These are phyloP conservation scores for Colletotrichum noveboracense DNA, from an alignment of 2,329 filamentous ascomycete species.

Conservation along the genomic window DNA sequence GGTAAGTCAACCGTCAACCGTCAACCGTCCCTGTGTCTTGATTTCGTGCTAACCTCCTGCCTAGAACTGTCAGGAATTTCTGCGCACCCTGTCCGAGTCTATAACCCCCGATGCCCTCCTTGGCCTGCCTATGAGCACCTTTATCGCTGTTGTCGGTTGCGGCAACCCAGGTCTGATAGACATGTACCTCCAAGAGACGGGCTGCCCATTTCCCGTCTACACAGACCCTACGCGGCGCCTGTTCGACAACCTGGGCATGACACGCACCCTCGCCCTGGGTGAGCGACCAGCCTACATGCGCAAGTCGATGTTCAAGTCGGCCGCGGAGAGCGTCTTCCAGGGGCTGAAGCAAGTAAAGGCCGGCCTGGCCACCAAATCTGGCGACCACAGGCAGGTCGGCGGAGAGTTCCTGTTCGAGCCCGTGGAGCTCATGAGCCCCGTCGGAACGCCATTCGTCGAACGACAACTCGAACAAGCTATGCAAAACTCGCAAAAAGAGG, in stretches of 20 bases:
- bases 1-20: conserved; percentile 50
- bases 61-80: conserved; percentile 79
- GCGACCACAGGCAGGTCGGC: conserved; percentile 72
- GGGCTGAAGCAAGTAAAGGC: conserved; percentile 61
- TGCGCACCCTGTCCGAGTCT: conserved; percentile 64
- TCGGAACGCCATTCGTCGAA: conserved; percentile 47
- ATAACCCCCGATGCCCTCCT: conserved; percentile 59
- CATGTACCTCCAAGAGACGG: conserved; percentile 66
- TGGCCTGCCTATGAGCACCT: conserved; percentile 59
- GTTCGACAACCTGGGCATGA: conserved; percentile 73
- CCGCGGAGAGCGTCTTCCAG: conserved; percentile 61
- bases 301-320: conserved; percentile 55
- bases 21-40: background rate
- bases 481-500: background rate
- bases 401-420: conserved; percentile 82
- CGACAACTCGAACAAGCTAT: conserved; percentile 27
- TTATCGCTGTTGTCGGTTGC: conserved; percentile 75
- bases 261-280: conserved; percentile 66
- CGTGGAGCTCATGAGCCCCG: conserved; percentile 45
- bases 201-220: conserved; percentile 77
- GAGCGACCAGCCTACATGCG: conserved; percentile 68
- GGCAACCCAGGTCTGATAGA: conserved; percentile 72
- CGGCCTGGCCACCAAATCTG: conserved; percentile 66
- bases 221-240: conserved; percentile 73
- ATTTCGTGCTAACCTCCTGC: background rate